A percentile compares a stretch with the other conserved stretches of the same genome.
These are phyloP conservation scores for Leptosphaerulina australis DNA, from an alignment of 2,329 filamentous ascomycete genomes.

Conservation along the genomic window DNA sequence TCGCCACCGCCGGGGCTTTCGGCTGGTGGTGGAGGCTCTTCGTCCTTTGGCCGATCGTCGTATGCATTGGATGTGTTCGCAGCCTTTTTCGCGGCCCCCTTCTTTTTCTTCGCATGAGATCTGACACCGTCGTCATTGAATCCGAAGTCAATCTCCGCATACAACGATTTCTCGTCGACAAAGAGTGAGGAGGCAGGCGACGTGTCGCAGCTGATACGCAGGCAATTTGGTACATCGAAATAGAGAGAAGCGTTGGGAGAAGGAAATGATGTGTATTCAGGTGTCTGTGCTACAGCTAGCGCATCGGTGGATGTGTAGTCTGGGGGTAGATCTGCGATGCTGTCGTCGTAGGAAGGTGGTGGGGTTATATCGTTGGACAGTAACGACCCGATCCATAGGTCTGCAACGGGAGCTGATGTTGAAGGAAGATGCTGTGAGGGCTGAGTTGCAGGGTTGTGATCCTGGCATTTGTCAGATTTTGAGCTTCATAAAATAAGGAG, in stretches of 20 bases:
- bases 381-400: conserved; percentile 34
- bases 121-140: conserved; percentile 59
- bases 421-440: conserved; percentile 25
- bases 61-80: conserved; percentile 30
- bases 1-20: conserved; percentile 44
- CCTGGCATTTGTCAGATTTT: conserved; percentile 36
- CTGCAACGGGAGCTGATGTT: conserved; percentile 27
- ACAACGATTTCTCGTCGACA: conserved; percentile 41
- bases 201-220: conserved; percentile 38
- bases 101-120: conserved; percentile 62
- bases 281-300: conserved; percentile 47
- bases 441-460: conserved; percentile 30
- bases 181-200: conserved; percentile 38
- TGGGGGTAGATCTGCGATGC: conserved; percentile 51
- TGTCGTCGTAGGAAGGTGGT: conserved; percentile 54
- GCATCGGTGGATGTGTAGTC: conserved; percentile 53
- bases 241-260: conserved; percentile 42
- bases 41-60: conserved; percentile 56
- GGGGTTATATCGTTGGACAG: conserved; percentile 27
- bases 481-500: conserved; percentile 6
- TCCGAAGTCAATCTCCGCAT: conserved; percentile 62
- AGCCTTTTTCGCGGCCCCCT: conserved; percentile 49
- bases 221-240: conserved; percentile 37
- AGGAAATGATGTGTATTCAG: conserved; percentile 39
- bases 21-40: conserved; percentile 49